Evolutionary conservation across 352 stramenopile genomes (phyloP).

Genomic region (Blastocystis sp.): DNA sequence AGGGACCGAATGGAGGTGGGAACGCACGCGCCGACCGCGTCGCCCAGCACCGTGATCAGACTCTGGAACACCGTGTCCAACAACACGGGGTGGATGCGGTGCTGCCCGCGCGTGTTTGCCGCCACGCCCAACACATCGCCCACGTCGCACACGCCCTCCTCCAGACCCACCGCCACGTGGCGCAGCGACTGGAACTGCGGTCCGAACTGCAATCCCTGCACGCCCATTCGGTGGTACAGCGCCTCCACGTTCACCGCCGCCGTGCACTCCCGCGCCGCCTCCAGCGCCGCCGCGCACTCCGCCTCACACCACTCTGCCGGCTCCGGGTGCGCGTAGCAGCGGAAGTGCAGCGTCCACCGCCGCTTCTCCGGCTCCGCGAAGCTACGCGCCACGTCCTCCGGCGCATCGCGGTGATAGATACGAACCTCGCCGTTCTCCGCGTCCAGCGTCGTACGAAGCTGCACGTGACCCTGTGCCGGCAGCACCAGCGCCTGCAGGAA

Average conservation of each 20-base stretch:
- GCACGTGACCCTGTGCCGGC: conserved; percentile 27
- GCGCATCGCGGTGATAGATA: conserved; percentile 53
- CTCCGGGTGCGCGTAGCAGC: conserved; percentile 36
- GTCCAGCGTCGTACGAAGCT: conserved; percentile 41
- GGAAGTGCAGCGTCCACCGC: conserved; percentile 64
- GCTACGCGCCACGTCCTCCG: conserved; percentile 18
- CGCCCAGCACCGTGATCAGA: conserved; percentile 46
- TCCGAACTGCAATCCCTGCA: conserved; percentile 59
- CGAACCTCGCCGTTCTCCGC: conserved; percentile 43
- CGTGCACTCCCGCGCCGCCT: not conserved
- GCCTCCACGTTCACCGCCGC: conserved; percentile 2
- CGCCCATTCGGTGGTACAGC: conserved; percentile 33
- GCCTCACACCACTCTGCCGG: not conserved
- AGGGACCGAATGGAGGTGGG: conserved; percentile 17
- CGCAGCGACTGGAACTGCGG: conserved; percentile 57
- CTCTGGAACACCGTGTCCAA: conserved; percentile 64
- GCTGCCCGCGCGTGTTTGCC: not conserved
- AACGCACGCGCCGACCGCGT: conserved; percentile 22
- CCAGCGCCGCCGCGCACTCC: not conserved
- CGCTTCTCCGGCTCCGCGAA: conserved; percentile 45
- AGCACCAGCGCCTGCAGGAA: conserved; percentile 67
- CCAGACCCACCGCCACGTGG: conserved; percentile 8
- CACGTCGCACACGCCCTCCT: conserved; percentile 24
- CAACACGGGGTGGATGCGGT: conserved; percentile 45
- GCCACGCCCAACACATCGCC: conserved; percentile 6